phyloP scores from a whole-genome alignment of 352 stramenopile species.

The Phytopythium montanum region DNA sequence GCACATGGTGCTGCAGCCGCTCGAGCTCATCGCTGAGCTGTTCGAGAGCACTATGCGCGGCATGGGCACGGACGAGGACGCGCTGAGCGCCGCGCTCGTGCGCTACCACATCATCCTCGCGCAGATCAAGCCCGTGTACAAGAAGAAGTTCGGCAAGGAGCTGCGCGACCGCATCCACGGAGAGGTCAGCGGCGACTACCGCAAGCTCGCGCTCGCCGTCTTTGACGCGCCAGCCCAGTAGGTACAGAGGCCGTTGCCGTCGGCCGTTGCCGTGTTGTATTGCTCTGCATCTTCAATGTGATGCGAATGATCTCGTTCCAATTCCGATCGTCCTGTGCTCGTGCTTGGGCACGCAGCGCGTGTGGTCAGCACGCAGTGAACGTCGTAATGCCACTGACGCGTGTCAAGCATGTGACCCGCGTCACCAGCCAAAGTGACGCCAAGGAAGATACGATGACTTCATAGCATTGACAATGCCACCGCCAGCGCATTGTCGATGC shows the following conservation, averaged over 20 bases:
- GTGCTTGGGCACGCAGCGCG: background rate
- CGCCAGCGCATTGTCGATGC: background rate
- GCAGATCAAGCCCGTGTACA: slow-evolving; percentile 74
- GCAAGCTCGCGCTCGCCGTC: slow-evolving; percentile 58
- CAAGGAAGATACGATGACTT: background rate
- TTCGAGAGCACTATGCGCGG: slow-evolving; percentile 79
- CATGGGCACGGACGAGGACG: slow-evolving; percentile 69
- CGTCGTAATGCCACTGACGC: background rate
- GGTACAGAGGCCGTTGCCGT: too few relatives aligned
- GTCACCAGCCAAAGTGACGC: background rate
- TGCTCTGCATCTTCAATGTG: background rate
- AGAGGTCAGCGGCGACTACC: slow-evolving; percentile 75
- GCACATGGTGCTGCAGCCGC: slow-evolving; percentile 56
- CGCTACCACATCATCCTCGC: slow-evolving; percentile 76
- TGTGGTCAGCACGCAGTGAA: background rate
- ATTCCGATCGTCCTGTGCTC: background rate
- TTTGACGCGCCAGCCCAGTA: slow-evolving; percentile 34
- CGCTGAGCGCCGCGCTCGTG: slow-evolving; percentile 50
- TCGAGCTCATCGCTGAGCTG: slow-evolving; percentile 53
- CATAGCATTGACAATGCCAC: background rate
- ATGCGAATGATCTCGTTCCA: background rate
- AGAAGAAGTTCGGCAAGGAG: slow-evolving; percentile 74
- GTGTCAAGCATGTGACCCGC: background rate
- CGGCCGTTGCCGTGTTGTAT: background rate
- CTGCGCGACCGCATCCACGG: slow-evolving; percentile 79